Evolutionary conservation across 306 rosid genomes (phyloP).

Genomic region (Glycyrrhiza uralensis): DNA sequence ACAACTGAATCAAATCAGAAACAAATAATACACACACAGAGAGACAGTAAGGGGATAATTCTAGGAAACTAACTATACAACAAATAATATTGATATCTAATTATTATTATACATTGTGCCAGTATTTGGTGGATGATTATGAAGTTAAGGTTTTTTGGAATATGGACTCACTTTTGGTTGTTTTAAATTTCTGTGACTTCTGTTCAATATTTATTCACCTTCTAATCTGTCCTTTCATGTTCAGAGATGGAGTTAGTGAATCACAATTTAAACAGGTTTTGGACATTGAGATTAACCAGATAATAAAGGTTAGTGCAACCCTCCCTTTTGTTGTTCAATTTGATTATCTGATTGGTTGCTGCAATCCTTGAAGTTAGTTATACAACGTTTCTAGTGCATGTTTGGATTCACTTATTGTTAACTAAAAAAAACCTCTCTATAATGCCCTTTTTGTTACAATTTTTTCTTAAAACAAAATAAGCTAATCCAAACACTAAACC

Average conservation of each 20-base stretch:
- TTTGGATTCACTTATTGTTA: background rate
- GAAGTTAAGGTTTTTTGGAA: background rate
- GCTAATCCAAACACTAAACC: background rate
- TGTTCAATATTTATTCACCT: conserved; percentile 4
- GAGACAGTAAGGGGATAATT: background rate
- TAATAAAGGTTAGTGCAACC: conserved; percentile 62
- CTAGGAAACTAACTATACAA: background rate
- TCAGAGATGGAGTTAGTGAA: conserved; percentile 93
- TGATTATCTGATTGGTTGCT: conserved; percentile 4
- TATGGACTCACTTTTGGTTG: conserved; percentile 11
- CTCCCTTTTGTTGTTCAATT: conserved; percentile 13
- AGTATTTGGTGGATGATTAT: conserved; percentile 19
- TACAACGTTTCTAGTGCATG: background rate
- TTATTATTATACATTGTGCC: background rate
- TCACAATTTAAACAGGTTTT: conserved; percentile 88
- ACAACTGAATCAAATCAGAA: background rate
- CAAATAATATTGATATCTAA: background rate
- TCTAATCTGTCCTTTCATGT: conserved; percentile 23
- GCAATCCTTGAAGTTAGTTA: conserved; percentile 1
- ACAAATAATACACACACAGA: background rate
- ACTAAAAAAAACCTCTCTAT: background rate
- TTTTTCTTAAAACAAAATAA: background rate
- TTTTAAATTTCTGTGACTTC: background rate
- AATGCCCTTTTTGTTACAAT: background rate
- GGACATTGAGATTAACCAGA: conserved; percentile 82